Conservation (phyloP, 108 stramenopile species). For the Discostella pseudostelligera region DNA sequence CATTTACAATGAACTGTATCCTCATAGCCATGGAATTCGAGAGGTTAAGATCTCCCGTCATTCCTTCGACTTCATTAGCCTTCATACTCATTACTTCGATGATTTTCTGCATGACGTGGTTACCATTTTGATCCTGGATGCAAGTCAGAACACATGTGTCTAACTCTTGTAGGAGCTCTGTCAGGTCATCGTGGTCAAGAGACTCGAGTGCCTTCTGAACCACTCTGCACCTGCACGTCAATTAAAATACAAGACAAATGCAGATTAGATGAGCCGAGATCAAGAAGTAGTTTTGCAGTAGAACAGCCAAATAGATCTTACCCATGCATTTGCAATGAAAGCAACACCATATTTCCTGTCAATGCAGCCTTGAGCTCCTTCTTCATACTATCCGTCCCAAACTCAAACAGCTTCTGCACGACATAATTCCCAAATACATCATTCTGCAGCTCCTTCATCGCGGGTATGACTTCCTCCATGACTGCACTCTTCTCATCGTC, state of each 20-base stretch:
- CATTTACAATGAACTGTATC: conserved; percentile 92
- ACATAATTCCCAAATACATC: conserved; percentile 97
- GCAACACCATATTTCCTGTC: conserved; percentile 76
- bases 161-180: conserved; percentile 82
- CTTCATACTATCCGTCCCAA: conserved; percentile 82
- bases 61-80: conserved; percentile 57
- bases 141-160: conserved; percentile 84
- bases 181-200: conserved; percentile 70
- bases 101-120: conserved; percentile 97
- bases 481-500: conserved; percentile 79
- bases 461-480: conserved; percentile 82
- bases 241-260: conserved; percentile 1
- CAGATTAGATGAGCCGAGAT: neutral
- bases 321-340: conserved; percentile 92
- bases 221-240: conserved; percentile 78
- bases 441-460: conserved; percentile 66
- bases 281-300: neutral
- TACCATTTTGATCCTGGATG: conserved; percentile 97
- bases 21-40: conserved; percentile 56
- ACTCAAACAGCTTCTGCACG: conserved; percentile 95
- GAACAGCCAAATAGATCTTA: conserved; percentile 28
- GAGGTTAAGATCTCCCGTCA: conserved; percentile 20
- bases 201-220: conserved; percentile 93
- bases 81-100: conserved; percentile 82
- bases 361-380: conserved; percentile 59